Conservation (phyloP, 192 early-diverging fungal genomes). For the Coemansia furcata region DNA sequence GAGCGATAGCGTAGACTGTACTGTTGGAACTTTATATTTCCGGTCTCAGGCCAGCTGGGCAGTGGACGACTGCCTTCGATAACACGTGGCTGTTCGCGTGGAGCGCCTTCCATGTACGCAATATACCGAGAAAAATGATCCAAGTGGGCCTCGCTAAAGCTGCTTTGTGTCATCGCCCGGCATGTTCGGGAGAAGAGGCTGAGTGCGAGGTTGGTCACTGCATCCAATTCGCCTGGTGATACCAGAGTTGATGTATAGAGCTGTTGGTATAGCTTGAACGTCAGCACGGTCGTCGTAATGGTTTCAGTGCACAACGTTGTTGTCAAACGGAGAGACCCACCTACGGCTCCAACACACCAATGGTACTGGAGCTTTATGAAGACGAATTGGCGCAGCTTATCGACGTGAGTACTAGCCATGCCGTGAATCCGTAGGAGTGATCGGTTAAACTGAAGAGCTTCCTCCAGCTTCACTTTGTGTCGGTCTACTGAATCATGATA, state of each 20-base stretch:
- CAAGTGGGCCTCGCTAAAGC: not conserved
- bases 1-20: slow-evolving; percentile 16
- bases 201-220: not conserved
- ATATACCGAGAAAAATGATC: not conserved
- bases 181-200: not conserved
- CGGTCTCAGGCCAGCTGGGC: slow-evolving; percentile 61
- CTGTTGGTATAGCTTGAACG: slow-evolving; percentile 2
- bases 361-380: not conserved
- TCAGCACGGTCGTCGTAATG: not conserved
- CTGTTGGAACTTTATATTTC: slow-evolving; percentile 58
- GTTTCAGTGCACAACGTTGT: not conserved
- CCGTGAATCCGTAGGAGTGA: slow-evolving; percentile 14
- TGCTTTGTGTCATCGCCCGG: not conserved
- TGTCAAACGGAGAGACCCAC: not conserved
- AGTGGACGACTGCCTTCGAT: slow-evolving; percentile 55
- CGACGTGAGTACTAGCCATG: not conserved
- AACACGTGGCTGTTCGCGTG: slow-evolving; percentile 61
- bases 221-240: slow-evolving; percentile 12
- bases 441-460: not conserved
- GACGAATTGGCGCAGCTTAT: not conserved
- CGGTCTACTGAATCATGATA: not conserved
- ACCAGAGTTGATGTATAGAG: not conserved
- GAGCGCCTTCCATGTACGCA: not conserved
- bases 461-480: not conserved
- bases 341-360: not conserved